Evolutionary conservation across 257 asterid genomes (phyloP).

Genomic region (Knoxia roxburghii): DNA sequence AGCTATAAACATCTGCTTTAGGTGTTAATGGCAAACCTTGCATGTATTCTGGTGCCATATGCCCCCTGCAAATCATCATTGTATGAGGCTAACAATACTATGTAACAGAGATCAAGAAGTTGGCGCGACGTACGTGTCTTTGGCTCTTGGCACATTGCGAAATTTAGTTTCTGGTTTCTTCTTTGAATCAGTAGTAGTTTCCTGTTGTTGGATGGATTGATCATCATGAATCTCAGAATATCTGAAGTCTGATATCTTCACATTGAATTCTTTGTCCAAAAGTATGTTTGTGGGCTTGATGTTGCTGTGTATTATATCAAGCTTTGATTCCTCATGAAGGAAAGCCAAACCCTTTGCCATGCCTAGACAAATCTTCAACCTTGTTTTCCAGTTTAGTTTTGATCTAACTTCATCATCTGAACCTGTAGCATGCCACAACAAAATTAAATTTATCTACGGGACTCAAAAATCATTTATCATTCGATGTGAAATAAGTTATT

Average conservation of each 20-base stretch:
- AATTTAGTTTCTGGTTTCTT: no score
- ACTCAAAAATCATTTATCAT: no score
- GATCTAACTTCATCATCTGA: neutral
- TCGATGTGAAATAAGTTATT: no score
- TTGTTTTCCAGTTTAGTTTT: neutral
- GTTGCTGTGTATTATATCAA: neutral
- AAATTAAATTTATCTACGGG: no score
- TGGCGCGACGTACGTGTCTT: neutral
- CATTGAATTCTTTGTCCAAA: neutral
- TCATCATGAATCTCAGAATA: neutral
- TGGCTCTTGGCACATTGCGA: neutral
- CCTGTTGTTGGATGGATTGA: neutral
- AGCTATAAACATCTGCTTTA: neutral
- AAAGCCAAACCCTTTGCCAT: neutral
- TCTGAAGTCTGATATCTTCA: neutral
- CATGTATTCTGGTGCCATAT: neutral
- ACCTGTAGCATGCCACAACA: no score
- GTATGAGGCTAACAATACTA: no score
- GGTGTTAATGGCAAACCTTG: neutral
- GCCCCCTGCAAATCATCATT: neutral
- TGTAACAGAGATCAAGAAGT: no score
- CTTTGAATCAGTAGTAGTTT: neutral
- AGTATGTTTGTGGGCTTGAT: neutral
- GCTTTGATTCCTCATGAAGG: conserved; percentile 2
- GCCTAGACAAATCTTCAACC: neutral